Base-by-base conservation (phyloP, 73 alveolate species). In the Paramecium primaurelia region DNA sequence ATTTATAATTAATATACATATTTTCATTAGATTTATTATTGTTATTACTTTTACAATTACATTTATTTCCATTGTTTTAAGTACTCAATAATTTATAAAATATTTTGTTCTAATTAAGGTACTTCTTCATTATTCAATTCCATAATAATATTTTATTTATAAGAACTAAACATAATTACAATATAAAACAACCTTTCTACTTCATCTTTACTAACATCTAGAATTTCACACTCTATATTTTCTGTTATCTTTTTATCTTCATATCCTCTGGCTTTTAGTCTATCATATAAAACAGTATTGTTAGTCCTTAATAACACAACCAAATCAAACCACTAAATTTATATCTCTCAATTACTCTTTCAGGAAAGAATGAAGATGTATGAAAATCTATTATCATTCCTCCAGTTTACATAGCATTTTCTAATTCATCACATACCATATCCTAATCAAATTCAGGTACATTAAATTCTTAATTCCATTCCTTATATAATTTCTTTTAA, bases 391-490 rank as follows among this genome's bases (percentile, higher is more conserved):
- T 84, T 18, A 98, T 95, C 86, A 94, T 93, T 14, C 99, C 99
- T 8, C 98, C 97, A 30, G 94, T 96, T 93, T 94, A 89, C 88
- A 92, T 69, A 20, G 77, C 75, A 11, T 77, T 90, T 26, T 73
- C 99, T 59, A 98, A 93, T 86, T 97, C 98, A 94, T 98, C 99
- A 92, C 97, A 93, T 28, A 98, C 99, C 99, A 97, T 94, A 95
- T 98, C 99, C 77, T 95, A 98, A 93, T 98, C 99, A 91, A 98
- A 98, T 85, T 95, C 99, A 30, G 99, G 98, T 26, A 97, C 99
- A 93, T 97, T 97, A 88, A 96, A 97, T 92, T 97, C 98, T 71
- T 98, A 93, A 92, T 98, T 96, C 99, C 99, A 98, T 34, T 97
- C 94, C 73, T 95, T 96, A 95, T 97, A 98, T 42, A 98, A 94